Percentiles rank a stretch among this genome's conserved stretches.
Evolutionary conservation across 2,329 filamentous ascomycete genomes (phyloP).

Genomic region (Ophiostoma pallidulum): DNA sequence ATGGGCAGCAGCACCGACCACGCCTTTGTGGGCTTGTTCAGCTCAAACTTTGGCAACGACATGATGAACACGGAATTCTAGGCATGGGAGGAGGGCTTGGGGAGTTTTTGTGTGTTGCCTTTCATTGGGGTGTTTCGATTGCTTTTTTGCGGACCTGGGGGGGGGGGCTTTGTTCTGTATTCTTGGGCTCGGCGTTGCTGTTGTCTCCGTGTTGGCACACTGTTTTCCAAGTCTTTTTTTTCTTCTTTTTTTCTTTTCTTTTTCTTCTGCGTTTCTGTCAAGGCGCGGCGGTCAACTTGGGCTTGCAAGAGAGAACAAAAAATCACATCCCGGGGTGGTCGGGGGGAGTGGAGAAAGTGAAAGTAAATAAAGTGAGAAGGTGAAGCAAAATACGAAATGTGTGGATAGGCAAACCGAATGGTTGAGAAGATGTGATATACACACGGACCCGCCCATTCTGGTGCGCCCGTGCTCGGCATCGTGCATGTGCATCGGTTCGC

Average conservation of each 20-base stretch:
- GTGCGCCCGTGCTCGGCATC: not conserved
- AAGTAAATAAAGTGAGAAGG: too few relatives aligned
- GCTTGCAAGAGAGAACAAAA: too few relatives aligned
- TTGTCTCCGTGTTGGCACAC: too few relatives aligned
- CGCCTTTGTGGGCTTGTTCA: constrained; percentile 22
- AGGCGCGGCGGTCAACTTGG: too few relatives aligned
- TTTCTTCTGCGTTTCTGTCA: too few relatives aligned
- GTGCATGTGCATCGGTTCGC: constrained; percentile 7
- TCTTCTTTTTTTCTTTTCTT: not conserved
- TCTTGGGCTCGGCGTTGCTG: too few relatives aligned
- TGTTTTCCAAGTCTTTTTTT: not conserved
- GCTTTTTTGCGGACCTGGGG: too few relatives aligned
- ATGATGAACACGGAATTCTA: constrained; percentile 13
- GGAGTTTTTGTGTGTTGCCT: not conserved
- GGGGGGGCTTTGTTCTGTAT: too few relatives aligned
- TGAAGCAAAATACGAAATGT: too few relatives aligned
- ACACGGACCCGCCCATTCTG: not conserved
- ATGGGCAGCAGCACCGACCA: constrained; percentile 19
- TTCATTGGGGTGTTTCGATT: not conserved
- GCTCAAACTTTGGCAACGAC: constrained; percentile 15
- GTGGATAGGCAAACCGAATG: not conserved
- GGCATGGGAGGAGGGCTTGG: not conserved
- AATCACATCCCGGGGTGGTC: too few relatives aligned
- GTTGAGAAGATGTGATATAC: not conserved
- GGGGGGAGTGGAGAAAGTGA: too few relatives aligned